phyloP scores from a whole-genome alignment of 2,329 filamentous ascomycete genomes.

The Fusarium tricinctum region DNA sequence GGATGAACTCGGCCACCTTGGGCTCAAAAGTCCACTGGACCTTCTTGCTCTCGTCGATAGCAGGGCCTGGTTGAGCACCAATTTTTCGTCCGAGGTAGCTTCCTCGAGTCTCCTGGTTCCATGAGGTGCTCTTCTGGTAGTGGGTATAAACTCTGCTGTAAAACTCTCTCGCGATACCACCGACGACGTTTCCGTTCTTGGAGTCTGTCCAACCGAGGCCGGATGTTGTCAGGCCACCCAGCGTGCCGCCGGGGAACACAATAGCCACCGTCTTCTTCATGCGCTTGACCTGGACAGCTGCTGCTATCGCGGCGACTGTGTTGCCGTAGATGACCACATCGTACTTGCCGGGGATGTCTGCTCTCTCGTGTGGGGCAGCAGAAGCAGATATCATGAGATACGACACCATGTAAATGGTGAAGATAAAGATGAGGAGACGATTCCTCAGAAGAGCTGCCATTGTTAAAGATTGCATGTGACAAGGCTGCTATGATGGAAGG shows the following conservation, averaged over 20 bases:
- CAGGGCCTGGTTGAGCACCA: slow-evolving; percentile 37
- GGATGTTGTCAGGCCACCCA: slow-evolving; percentile 41
- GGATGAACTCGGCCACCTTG: slow-evolving; percentile 36
- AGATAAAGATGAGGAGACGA: slow-evolving; percentile 23
- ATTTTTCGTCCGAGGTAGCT: slow-evolving; percentile 34
- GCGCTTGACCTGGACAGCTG: slow-evolving; percentile 35
- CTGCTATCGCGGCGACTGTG: slow-evolving; percentile 41
- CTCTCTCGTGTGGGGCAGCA: slow-evolving; percentile 27
- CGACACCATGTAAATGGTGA: slow-evolving; percentile 37
- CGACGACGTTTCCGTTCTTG: slow-evolving; percentile 42
- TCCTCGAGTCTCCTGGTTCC: slow-evolving; percentile 36
- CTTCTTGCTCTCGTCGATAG: slow-evolving; percentile 35
- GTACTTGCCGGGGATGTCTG: slow-evolving; percentile 19
- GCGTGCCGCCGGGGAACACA: slow-evolving; percentile 34
- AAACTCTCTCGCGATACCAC: slow-evolving; percentile 42
- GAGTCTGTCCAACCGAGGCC: slow-evolving; percentile 44
- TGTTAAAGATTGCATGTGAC: slow-evolving; percentile 15
- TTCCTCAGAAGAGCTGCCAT: slow-evolving; percentile 30
- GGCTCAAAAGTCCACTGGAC: slow-evolving; percentile 45
- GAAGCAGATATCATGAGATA: slow-evolving; percentile 31
- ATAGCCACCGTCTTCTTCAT: slow-evolving; percentile 43
- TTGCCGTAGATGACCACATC: slow-evolving; percentile 46
- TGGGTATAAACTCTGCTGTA: slow-evolving; percentile 33
- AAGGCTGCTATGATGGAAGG: background rate
- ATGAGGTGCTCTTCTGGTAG: slow-evolving; percentile 26